These are phyloP conservation scores for Capronia coronata DNA, from an alignment of 2,329 filamentous ascomycete genomes.

Conservation along the genomic window DNA sequence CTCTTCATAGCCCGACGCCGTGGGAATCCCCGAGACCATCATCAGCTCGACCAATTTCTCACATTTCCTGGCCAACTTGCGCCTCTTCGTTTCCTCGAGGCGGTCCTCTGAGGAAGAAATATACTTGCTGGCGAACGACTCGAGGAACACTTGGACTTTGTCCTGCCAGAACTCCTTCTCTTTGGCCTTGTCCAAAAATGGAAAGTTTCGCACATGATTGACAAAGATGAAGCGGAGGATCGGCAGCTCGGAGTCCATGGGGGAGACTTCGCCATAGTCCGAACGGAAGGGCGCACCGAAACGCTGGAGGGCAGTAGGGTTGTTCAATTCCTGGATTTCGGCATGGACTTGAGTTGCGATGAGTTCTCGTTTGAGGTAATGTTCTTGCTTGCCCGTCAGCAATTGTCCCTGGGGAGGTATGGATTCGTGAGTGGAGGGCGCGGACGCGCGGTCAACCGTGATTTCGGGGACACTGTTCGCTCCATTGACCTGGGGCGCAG, in stretches of 20 bases:
- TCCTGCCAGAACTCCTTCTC: constrained; percentile 99
- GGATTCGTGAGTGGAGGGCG: constrained; percentile 7
- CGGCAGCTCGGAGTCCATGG: constrained; percentile 87
- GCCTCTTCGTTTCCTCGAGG: constrained; percentile 88
- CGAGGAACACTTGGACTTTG: constrained; percentile 90
- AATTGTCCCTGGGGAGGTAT: constrained; percentile 51
- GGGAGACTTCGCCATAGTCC: constrained; percentile 84
- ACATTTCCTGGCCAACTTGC: constrained; percentile 85
- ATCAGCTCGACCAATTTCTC: constrained; percentile 96
- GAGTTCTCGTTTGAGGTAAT: constrained; percentile 96
- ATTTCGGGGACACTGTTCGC: constrained; percentile 10
- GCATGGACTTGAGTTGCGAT: constrained; percentile 80
- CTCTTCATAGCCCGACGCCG: constrained; percentile 94
- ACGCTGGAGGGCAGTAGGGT: constrained; percentile 84
- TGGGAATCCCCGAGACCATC: constrained; percentile 97
- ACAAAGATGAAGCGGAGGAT: constrained; percentile 96
- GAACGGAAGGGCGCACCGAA: constrained; percentile 95
- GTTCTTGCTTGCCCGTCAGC: constrained; percentile 94
- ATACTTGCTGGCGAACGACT: constrained; percentile 94
- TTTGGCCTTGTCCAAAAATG: constrained; percentile 89
- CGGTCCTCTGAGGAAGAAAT: constrained; percentile 96
- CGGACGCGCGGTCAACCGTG: constrained; percentile 5
- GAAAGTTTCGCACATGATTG: constrained; percentile 94
- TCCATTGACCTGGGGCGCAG: background rate
- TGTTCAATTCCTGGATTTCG: constrained; percentile 90